Percentiles rank a stretch among this genome's conserved stretches.
phyloP scores from a whole-genome alignment of 345 rosid genomes.

The Sonneratia alba region DNA sequence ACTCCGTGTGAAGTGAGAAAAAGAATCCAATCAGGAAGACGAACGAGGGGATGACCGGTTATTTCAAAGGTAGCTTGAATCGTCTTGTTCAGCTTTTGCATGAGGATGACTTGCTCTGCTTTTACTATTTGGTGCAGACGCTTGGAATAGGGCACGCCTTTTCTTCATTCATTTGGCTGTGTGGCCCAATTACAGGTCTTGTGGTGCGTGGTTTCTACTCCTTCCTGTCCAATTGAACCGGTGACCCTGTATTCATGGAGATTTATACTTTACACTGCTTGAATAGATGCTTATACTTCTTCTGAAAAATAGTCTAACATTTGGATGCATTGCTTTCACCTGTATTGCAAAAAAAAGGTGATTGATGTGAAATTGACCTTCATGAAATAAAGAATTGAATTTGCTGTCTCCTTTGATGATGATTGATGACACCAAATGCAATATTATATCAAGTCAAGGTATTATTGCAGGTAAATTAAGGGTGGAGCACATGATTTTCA shows the following conservation, averaged over 20 bases:
- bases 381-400: background rate
- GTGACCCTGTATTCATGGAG: background rate
- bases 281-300: background rate
- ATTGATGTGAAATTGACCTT: background rate
- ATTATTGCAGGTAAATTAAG: no score
- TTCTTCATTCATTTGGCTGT: conserved; percentile 96
- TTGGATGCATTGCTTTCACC: background rate
- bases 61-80: background rate
- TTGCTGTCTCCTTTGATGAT: background rate
- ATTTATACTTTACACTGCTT: background rate
- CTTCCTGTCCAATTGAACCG: background rate
- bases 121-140: conserved; percentile 56
- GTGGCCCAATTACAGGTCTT: conserved; percentile 96
- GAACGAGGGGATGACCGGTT: background rate
- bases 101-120: background rate
- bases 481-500: no score
- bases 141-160: conserved; percentile 90
- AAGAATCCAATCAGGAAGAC: background rate
- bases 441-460: no score
- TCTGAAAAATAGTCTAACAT: background rate
- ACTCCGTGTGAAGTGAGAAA: background rate
- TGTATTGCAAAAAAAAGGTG: background rate
- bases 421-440: background rate
- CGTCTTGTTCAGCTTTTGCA: background rate
- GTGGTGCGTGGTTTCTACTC: conserved; percentile 55